These are phyloP conservation scores for Beauveria asiatica DNA, from an alignment of 2,329 filamentous ascomycete genomes.

Conservation along the genomic window DNA sequence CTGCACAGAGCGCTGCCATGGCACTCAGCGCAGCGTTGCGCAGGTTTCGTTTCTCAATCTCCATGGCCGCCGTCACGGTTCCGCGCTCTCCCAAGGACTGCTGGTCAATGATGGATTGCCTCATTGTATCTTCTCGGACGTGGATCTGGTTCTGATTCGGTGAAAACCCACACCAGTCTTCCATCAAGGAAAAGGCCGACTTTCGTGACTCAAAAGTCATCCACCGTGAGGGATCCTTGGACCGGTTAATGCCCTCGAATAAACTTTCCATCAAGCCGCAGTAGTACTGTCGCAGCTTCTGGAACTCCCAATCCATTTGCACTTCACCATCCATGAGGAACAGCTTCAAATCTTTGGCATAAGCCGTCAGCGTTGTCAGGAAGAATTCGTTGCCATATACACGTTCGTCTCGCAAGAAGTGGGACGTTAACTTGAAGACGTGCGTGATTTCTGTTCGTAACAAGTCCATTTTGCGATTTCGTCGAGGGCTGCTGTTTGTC, in stretches of 20 bases:
- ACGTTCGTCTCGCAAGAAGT: conserved; percentile 71
- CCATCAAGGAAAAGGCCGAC: conserved; percentile 93
- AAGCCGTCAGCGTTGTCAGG: conserved; percentile 76
- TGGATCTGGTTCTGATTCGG: conserved; percentile 79
- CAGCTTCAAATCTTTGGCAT: conserved; percentile 84
- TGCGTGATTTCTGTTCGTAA: conserved; percentile 91
- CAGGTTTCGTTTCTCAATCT: conserved; percentile 92
- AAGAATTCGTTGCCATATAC: conserved; percentile 86
- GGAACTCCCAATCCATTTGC: conserved; percentile 89
- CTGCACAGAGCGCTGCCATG: conserved; percentile 87
- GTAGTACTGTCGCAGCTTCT: conserved; percentile 84
- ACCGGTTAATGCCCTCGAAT: conserved; percentile 83
- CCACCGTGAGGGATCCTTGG: conserved; percentile 80
- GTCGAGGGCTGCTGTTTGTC: conserved; percentile 70
- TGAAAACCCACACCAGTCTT: conserved; percentile 98
- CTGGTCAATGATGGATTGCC: conserved; percentile 73
- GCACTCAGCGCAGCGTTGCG: conserved; percentile 84
- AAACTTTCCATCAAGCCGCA: conserved; percentile 89
- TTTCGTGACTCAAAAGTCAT: conserved; percentile 96
- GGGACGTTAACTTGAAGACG: conserved; percentile 88
- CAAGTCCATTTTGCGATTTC: conserved; percentile 76
- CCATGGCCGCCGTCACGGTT: conserved; percentile 79
- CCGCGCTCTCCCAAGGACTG: conserved; percentile 68
- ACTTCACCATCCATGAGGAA: conserved; percentile 94
- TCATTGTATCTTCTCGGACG: conserved; percentile 77